Percentiles rank a stretch among this genome's conserved stretches.
Conservation (phyloP, 192 early-diverging fungal species). For the Umbelopsis isabellina region DNA sequence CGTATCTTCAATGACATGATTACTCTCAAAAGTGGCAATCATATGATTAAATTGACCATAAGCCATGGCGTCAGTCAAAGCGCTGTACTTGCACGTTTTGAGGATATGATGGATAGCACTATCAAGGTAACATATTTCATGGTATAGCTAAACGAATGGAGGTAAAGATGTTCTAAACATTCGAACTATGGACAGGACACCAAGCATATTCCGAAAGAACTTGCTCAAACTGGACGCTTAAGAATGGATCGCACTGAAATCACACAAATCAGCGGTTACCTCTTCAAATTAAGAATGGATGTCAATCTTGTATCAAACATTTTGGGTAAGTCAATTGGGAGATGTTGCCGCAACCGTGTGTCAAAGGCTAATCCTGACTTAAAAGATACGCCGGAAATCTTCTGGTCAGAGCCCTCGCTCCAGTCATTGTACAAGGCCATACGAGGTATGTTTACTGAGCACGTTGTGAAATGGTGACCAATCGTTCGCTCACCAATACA, state of each 20-base stretch:
- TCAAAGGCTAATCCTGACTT: background rate
- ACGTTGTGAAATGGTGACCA: background rate
- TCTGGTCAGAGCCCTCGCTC: constrained; percentile 79
- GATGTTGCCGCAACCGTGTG: background rate
- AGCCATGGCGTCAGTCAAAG: constrained; percentile 61
- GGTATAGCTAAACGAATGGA: background rate
- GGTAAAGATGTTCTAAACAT: background rate
- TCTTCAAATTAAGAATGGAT: constrained; percentile 79
- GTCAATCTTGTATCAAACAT: constrained; percentile 85
- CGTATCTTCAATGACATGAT: constrained; percentile 89
- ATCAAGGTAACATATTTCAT: constrained; percentile 46
- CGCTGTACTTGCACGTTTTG: constrained; percentile 59
- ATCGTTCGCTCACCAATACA: background rate
- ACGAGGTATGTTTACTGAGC: constrained; percentile 44
- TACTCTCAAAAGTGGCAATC: constrained; percentile 65
- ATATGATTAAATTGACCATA: constrained; percentile 65
- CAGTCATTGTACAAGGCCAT: constrained; percentile 81
- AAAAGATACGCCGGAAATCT: constrained; percentile 77
- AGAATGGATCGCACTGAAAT: constrained; percentile 52
- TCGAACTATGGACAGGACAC: constrained; percentile 39
- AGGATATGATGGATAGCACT: constrained; percentile 64
- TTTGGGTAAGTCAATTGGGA: constrained; percentile 53
- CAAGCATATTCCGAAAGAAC: constrained; percentile 59
- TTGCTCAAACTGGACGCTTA: constrained; percentile 59
- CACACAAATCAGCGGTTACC: constrained; percentile 59